Percentiles rank a stretch among this genome's conserved stretches.
Evolutionary conservation across 768 basidiomycete species (phyloP).

Genomic region (Cystobasidium onofrii): DNA sequence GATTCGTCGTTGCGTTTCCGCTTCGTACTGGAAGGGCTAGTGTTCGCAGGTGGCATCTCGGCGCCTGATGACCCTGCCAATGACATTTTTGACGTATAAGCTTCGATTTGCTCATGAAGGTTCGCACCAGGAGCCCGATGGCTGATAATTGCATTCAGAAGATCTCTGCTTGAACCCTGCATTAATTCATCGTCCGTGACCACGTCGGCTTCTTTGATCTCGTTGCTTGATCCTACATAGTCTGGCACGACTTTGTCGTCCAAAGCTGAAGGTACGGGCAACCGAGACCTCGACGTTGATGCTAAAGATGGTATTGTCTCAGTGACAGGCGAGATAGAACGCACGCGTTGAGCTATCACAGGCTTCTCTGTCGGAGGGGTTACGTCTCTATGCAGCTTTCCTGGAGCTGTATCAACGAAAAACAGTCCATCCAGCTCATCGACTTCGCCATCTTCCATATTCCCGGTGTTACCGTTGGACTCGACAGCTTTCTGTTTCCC

Average conservation of each 20-base stretch:
- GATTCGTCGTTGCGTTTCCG: background rate
- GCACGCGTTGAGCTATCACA: background rate
- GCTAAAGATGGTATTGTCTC: background rate
- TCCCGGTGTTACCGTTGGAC: background rate
- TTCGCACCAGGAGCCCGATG: background rate
- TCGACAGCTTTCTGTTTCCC: background rate
- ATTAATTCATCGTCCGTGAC: background rate
- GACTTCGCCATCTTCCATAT: conserved; percentile 9
- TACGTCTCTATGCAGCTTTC: background rate
- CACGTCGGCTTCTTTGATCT: conserved; percentile 1
- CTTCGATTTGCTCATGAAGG: background rate
- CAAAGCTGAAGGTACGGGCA: background rate
- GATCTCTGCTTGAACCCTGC: background rate
- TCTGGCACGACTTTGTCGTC: background rate
- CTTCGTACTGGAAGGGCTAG: background rate
- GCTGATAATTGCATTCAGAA: background rate
- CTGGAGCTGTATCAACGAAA: conserved; percentile 1
- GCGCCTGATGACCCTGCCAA: background rate
- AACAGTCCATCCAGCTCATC: conserved; percentile 20
- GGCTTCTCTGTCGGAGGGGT: background rate
- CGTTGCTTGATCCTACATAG: conserved; percentile 1
- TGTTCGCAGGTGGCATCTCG: background rate
- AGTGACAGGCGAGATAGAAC: background rate
- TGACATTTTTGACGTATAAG: background rate
- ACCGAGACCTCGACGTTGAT: background rate